Conservation (phyloP, 176 grass and related monocot genomes). For the Lolium perenne region DNA sequence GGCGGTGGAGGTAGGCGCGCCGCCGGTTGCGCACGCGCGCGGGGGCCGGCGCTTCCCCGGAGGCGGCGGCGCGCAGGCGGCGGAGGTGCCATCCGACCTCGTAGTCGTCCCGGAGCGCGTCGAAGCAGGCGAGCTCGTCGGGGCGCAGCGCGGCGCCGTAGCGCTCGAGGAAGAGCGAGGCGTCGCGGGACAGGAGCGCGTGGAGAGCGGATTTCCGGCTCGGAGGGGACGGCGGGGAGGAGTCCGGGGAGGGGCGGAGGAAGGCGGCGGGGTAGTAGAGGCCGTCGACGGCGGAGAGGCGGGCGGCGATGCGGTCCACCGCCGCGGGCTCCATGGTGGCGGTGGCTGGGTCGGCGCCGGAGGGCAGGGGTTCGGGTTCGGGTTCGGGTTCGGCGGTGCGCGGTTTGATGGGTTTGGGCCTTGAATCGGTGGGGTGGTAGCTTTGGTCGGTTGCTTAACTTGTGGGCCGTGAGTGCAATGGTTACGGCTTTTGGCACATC, state of each 20-base stretch:
- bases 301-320: constrained; percentile 78
- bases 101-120: constrained; percentile 67
- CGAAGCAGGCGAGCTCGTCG: constrained; percentile 68
- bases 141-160: constrained; percentile 60
- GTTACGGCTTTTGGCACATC: no score
- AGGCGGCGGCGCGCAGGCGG: constrained; percentile 41
- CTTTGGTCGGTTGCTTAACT: neutral
- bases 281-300: constrained; percentile 72
- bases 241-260: constrained; percentile 33
- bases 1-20: constrained; percentile 73
- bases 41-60: constrained; percentile 3
- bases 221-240: constrained; percentile 23
- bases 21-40: constrained; percentile 73
- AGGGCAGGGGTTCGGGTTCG: neutral
- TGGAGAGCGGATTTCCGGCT: constrained; percentile 53
- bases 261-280: constrained; percentile 87
- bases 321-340: constrained; percentile 63
- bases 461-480: neutral
- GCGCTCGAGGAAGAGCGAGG: constrained; percentile 88
- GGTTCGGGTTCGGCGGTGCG: neutral
- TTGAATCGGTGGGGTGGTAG: neutral
- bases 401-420: neutral
- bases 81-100: constrained; percentile 90
- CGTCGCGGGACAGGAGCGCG: constrained; percentile 79
- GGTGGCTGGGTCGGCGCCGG: constrained; percentile 1